Conservation (phyloP, 75 land plant species). For the Azolla pinnata region DNA sequence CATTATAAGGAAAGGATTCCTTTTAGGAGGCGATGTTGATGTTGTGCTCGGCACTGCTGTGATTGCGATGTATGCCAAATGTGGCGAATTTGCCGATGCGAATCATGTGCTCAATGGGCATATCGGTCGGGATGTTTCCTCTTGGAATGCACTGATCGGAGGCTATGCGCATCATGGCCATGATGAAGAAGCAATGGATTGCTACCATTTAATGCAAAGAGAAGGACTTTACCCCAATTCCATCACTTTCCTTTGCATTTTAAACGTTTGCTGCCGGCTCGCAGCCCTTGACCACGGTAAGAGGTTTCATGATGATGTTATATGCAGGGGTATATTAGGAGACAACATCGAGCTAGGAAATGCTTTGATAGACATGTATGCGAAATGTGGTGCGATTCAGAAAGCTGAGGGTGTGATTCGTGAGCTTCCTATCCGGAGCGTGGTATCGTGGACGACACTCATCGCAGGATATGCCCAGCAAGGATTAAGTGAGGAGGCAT, state of each 20-base stretch:
- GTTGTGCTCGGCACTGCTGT: conserved; percentile 1
- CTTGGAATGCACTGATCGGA: conserved; percentile 46
- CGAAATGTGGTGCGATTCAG: too few species aligned
- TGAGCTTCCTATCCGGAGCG: too few species aligned
- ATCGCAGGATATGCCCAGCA: too few species aligned
- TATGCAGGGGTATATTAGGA: too few species aligned
- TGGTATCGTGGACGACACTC: too few species aligned
- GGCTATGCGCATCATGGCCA: conserved; percentile 22
- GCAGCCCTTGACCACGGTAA: too few species aligned
- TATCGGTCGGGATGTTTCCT: conserved; percentile 31
- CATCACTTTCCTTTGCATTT: neutral
- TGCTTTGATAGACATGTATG: too few species aligned
- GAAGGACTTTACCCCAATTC: neutral
- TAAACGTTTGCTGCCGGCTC: conserved; percentile 1
- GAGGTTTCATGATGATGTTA: too few species aligned
- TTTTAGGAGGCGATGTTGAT: neutral
- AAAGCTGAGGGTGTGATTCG: too few species aligned
- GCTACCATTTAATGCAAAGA: neutral
- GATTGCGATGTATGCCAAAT: conserved; percentile 16
- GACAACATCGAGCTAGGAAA: too few species aligned
- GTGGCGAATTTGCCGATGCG: conserved; percentile 24
- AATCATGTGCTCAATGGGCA: conserved; percentile 28
- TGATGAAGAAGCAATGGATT: conserved; percentile 12
- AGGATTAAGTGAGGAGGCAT: too few species aligned
- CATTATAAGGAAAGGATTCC: conserved; percentile 3